Conservation (phyloP, 202 grass and related monocot genomes). For the Digitaria exilis region DNA sequence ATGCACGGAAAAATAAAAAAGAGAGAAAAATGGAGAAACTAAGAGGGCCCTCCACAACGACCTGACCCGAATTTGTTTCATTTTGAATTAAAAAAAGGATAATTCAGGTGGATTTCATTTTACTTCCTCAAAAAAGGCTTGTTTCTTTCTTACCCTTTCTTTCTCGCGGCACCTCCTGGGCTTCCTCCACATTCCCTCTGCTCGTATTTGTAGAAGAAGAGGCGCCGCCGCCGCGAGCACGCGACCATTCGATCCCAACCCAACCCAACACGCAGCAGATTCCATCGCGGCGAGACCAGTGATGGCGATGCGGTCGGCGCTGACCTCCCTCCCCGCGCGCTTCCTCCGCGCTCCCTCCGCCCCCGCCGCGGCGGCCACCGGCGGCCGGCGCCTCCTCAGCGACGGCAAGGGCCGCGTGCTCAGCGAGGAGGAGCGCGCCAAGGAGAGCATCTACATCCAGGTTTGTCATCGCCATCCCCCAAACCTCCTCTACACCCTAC, state of each 20-base stretch:
- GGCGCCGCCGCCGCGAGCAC: background rate
- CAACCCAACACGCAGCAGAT: background rate
- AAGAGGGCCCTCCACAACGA: no score
- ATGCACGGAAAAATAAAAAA: background rate
- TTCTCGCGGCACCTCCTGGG: no score
- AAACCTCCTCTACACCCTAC: background rate
- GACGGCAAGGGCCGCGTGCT: conserved; percentile 72
- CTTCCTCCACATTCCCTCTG: background rate
- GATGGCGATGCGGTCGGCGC: conserved; percentile 72
- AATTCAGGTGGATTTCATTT: background rate
- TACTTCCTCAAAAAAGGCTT: no score
- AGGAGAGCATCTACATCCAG: conserved; percentile 89
- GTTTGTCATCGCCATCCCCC: conserved; percentile 13
- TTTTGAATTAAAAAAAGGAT: no score
- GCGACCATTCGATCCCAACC: background rate
- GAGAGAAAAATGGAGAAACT: background rate
- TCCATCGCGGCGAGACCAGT: background rate
- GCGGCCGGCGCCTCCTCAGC: conserved; percentile 53
- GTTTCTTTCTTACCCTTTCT: no score
- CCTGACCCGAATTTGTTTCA: background rate
- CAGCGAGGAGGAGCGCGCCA: conserved; percentile 85
- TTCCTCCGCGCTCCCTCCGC: conserved; percentile 44
- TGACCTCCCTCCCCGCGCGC: conserved; percentile 53
- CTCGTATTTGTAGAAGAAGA: no score
- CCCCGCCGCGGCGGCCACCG: background rate